Evolutionary conservation across 768 basidiomycete species (phyloP), one percentile per base, ranked within the genome.

Genomic region (Auriculariales sp.): DNA sequence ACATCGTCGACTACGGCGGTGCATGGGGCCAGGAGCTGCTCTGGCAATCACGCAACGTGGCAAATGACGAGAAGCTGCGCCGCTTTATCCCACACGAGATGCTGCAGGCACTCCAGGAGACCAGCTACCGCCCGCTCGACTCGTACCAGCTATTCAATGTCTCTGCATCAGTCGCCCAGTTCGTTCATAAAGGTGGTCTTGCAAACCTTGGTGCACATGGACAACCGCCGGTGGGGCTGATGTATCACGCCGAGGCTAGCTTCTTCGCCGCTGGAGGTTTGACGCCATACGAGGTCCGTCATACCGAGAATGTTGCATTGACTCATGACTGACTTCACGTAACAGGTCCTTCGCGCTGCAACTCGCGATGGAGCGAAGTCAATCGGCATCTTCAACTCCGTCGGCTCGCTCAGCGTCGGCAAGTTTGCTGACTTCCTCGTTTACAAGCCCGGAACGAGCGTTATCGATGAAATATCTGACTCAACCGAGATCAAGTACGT

Each of bases 1-100:
- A 85, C 54, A 63, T 84, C 28, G 83, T 85, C 24, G 78, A 84
- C 57, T 86, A 85, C 58, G 83, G 83, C n/a, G 83, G 83, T 17
- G 68, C 67, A 2, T 72, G 62, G 59, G 83, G 83, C 3, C 83
- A 86, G 54, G 74, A 85, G 54, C 63, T 69, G 49, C 69, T 85
- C 11, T 86, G 83, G 82, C 79, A 80, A 3, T 68, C 60, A 2
- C 66, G 74, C 31, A 76, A 83, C 61, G 62, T 84, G 2, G 78
- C 82, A 9, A 76, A 79, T 53, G 75, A 83, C 63, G 67, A 74
- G 11, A 85, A 84, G 60, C 67, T 84, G 45, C 71, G 81, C 46
- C 68, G 67, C 5, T 80, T 84, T 61, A 71, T 71, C 39, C 71
- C 76, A 36, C 83, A 86, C 53, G 80, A 79, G 56, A 70, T 74